Base-by-base conservation (phyloP, 352 stramenopile genomes). In the Achlya hypogyna region DNA sequence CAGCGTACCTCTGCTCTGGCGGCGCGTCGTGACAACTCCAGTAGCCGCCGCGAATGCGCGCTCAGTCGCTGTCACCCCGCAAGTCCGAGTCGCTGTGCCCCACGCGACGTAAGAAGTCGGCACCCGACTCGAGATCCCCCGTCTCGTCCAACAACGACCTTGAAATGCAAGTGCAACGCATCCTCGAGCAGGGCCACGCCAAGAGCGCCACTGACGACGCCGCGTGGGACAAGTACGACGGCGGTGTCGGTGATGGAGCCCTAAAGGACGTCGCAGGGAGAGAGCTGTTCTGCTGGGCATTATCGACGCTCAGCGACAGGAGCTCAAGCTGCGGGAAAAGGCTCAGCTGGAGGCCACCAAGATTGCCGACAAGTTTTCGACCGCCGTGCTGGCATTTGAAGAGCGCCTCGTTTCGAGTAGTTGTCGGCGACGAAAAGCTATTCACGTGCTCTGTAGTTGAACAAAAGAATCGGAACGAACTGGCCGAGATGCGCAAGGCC, bases 301-400 rank as follows among this genome's bases (percentile, higher is more conserved):
- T 42, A 83, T 91, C 45, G 79, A 91, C 9, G 69, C 77, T 2
- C 81, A 91, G 62, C 77, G 74, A 35, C 73, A 72, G 27, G 81
- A 89, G 65, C 67, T 91, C 18, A 78, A 79, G 51, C 51, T 74
- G 14, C 79, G 83, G 12, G 79, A 84, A 25, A 73, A 72, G 22
- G 78, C 73, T 0, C 78, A 88, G n/a, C 66, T 78, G 28, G 78
- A 88, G 16, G 82, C 82, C 4, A 62, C 75, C 16, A 74, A 74
- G 0, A 72, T 87, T 20, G 82, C 82, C 0, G 77, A 86, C 53
- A 78, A 69, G 38, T 91, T 89, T 69, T 74, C 80, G 18, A 58
- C 62, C 0, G 75, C 82, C 16, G 77, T 85, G 4, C 70, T 87
- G 42, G 60, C 71, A 0, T 89, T 91, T 51, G 78, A 86, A 62